Conservation (phyloP, 331 rosid genomes). For the Erythrophleum ivorense region DNA sequence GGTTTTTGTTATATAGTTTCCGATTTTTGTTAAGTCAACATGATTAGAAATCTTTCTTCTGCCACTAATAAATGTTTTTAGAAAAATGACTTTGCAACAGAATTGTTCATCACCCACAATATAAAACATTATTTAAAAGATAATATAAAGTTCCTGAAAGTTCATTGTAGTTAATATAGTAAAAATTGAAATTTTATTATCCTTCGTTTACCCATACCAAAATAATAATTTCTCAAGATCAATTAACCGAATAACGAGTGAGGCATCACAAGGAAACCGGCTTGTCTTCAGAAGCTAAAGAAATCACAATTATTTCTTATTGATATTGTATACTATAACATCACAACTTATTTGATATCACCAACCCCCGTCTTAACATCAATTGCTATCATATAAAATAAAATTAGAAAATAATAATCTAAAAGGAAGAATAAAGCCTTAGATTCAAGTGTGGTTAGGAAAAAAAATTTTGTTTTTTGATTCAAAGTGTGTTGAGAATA, state of each 20-base stretch:
- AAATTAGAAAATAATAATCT: conserved; percentile 11
- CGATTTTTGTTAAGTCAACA: too few relatives aligned
- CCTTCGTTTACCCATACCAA: not conserved
- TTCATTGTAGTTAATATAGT: too few relatives aligned
- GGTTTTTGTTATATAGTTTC: too few relatives aligned
- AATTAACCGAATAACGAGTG: not conserved
- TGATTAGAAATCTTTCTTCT: too few relatives aligned
- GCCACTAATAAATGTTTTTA: too few relatives aligned
- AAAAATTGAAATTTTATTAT: too few relatives aligned
- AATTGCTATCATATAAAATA: conserved; percentile 33
- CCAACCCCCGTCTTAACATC: conserved; percentile 21
- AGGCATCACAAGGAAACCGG: conserved; percentile 1
- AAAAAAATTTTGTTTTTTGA: conserved; percentile 27
- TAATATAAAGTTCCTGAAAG: too few relatives aligned
- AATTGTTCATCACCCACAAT: too few relatives aligned
- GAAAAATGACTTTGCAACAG: too few relatives aligned
- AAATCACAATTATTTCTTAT: conserved; percentile 34
- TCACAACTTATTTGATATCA: conserved; percentile 44
- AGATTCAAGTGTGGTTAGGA: conserved; percentile 46
- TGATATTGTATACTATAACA: conserved; percentile 27
- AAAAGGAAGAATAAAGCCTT: conserved; percentile 10
- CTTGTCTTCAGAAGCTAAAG: not conserved
- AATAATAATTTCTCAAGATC: not conserved
- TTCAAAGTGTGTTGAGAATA: conserved; percentile 39
- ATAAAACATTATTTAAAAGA: too few relatives aligned